Conservation (phyloP, 768 basidiomycete genomes). For the Pulveroboletus sp. region DNA sequence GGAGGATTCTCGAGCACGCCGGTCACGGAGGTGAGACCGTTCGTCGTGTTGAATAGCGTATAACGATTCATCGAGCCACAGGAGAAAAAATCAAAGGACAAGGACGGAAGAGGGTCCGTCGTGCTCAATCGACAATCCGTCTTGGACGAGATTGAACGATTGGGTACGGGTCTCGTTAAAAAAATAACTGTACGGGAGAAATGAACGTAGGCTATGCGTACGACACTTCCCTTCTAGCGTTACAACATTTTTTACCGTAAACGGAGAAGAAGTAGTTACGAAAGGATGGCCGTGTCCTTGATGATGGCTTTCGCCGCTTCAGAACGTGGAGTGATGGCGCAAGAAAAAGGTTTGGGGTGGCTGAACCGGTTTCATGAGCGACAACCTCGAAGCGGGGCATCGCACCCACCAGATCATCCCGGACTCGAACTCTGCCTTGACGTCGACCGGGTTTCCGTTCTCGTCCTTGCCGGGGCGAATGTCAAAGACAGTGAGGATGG, state of each 20-base stretch:
- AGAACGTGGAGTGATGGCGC: conserved; percentile 30
- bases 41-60: neutral
- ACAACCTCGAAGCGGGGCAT: neutral
- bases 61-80: conserved; percentile 10
- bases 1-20: conserved; percentile 77
- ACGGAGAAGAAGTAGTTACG: conserved; percentile 5
- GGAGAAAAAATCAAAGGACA: conserved; percentile 34
- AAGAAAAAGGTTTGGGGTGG: conserved; percentile 31
- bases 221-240: neutral
- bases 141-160: conserved; percentile 68
- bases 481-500: conserved; percentile 27
- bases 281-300: conserved; percentile 26
- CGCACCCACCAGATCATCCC: conserved; percentile 30
- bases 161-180: conserved; percentile 67
- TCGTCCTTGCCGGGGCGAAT: conserved; percentile 21
- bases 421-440: conserved; percentile 25
- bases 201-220: conserved; percentile 1
- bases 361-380: conserved; percentile 15
- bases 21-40: conserved; percentile 28
- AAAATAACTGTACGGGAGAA: conserved; percentile 32
- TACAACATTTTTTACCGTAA: neutral
- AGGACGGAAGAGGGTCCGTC: conserved; percentile 56
- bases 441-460: conserved; percentile 14
- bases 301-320: conserved; percentile 24
- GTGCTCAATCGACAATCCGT: conserved; percentile 62